These are phyloP conservation scores for Aegilops umbellulata DNA, from an alignment of 176 grass and related monocot genomes.

Conservation along the genomic window DNA sequence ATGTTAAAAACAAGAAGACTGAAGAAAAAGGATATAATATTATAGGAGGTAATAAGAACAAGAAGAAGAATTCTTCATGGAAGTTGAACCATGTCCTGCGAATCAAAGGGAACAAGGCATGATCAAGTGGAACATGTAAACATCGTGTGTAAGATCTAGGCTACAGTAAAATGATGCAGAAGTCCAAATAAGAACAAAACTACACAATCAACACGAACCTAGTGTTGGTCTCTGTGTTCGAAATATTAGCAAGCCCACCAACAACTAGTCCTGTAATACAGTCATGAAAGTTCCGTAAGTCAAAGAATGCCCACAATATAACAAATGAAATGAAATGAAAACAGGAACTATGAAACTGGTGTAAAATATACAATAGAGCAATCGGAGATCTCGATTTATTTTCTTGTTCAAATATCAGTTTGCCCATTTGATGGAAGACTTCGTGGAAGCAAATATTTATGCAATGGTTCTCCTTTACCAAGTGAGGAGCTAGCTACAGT, in stretches of 20 bases:
- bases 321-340: not conserved
- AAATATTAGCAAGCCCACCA: conserved; percentile 93
- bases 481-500: conserved; percentile 20
- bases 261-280: conserved; percentile 81
- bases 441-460: not conserved
- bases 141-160: conserved; percentile 11
- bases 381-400: not conserved
- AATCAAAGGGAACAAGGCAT: conserved; percentile 28
- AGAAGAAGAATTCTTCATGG: conserved; percentile 99
- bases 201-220: conserved; percentile 54
- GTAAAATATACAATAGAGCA: not conserved
- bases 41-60: conserved; percentile 96
- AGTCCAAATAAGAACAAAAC: not conserved
- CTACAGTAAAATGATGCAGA: not conserved
- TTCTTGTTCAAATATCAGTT: not conserved
- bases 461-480: not conserved
- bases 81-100: conserved; percentile 98
- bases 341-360: not conserved
- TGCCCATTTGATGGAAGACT: not conserved
- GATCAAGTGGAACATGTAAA: conserved; percentile 18
- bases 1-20: conserved; percentile 4
- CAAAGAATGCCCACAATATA: not conserved
- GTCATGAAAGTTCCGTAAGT: conserved; percentile 4
- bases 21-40: conserved; percentile 98
- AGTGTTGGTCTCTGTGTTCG: conserved; percentile 88